Evolutionary conservation across 495 filamentous ascomycete genomes (phyloP), one percentile per base, ranked within the genome.

Genomic region (Aspergillus biplanus): DNA sequence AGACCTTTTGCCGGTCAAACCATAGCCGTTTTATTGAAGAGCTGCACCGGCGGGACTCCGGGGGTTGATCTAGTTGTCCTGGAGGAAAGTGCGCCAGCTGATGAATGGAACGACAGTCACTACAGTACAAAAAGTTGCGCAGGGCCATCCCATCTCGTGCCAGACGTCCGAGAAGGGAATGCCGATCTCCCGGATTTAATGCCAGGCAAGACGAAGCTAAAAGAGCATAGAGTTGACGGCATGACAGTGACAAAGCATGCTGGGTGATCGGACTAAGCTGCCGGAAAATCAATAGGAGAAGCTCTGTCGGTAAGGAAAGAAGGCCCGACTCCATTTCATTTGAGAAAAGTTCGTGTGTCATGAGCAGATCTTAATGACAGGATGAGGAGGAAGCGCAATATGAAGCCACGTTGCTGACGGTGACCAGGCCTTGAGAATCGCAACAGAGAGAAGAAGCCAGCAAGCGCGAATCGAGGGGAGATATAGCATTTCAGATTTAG

Each of bases 131-230:
- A 39, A 31, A 48, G 27, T 16, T 1, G 8, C 39, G 31, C 31
- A 62, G 50, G 11, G 13, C 4, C 9, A 56, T 15, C 42, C 52
- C 59, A 34, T 62, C 59, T n/a, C 52, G 52, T 18, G 59, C 59
- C 1, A 62, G 59, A 18, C 4, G 7, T 31, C 39, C 31, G 5
- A 52, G 59, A 33, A 62, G 39, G 8, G 7, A 8, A 32, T 56
- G 15, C 31, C 6, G 33, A 3, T 6, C 21, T 7, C n/a, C 33
- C 8, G 33, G 3, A 18, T 15, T 35, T 13, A 62, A 33, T 0
- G 33, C 32, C 3, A 52, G 52, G 42, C 59, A 62, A 13, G 33
- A 55, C 3, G 52, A 16, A 6, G 39, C 37, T 8, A 62, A 62
- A 12, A 15, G 27, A 27, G 15, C 15, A n/a, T 37, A 21, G 6